Conservation (phyloP, 1,284 basidiomycete species). For the Trichosporon sp. region DNA sequence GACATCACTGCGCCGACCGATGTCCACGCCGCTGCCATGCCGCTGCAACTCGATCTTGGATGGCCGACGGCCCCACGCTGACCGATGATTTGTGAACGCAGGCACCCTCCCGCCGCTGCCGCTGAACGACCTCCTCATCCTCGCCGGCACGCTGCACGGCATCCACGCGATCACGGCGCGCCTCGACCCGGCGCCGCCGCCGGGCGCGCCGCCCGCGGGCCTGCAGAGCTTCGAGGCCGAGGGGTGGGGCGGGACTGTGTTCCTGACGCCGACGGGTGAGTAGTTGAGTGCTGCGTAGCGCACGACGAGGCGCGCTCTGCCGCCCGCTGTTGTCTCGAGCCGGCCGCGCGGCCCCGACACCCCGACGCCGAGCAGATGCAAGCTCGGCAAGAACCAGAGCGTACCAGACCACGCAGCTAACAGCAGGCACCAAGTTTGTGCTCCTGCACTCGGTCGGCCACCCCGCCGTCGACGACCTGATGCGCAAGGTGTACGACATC, state of each 20-base stretch:
- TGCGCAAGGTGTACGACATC: constrained; percentile 80
- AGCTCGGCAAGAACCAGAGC: too few relatives aligned
- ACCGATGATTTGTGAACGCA: constrained; percentile 40
- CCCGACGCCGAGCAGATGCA: too few relatives aligned
- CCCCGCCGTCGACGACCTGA: constrained; percentile 60
- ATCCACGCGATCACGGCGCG: constrained; percentile 96
- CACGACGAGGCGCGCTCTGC: too few relatives aligned
- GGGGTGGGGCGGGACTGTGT: constrained; percentile 53
- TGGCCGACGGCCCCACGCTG: too few relatives aligned
- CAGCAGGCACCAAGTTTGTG: constrained; percentile 92
- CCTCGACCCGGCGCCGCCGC: constrained; percentile 72
- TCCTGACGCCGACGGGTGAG: constrained; percentile 88
- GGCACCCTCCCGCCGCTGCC: constrained; percentile 80
- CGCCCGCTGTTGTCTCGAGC: too few relatives aligned
- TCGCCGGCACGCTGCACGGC: constrained; percentile 94
- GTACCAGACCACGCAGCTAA: neutral
- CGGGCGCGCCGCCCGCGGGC: constrained; percentile 76
- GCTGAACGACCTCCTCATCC: constrained; percentile 95
- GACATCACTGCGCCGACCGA: neutral
- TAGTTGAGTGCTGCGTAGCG: constrained; percentile 4
- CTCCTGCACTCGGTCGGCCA: constrained; percentile 66
- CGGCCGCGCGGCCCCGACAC: too few relatives aligned
- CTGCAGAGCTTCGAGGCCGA: constrained; percentile 92
- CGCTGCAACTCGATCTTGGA: too few relatives aligned
- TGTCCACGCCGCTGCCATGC: too few relatives aligned